Conservation (phyloP, 2,329 filamentous ascomycete species). For the Sordariomycetes sp. region DNA sequence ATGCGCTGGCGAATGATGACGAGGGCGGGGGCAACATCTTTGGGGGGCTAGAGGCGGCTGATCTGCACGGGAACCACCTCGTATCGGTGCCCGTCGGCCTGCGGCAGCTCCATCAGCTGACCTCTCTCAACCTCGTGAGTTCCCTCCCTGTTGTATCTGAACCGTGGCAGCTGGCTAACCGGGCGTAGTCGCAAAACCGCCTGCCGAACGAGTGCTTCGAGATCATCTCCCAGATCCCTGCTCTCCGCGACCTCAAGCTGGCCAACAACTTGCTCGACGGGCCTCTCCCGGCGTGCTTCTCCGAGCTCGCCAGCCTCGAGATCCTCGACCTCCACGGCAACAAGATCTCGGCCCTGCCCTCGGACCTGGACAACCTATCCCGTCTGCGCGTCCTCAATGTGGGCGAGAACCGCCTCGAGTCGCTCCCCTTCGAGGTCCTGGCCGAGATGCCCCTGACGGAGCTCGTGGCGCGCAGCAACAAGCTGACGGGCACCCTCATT, state of each 20-base stretch:
- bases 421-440: conserved; percentile 60
- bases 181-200: conserved; percentile 64
- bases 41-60: conserved; percentile 67
- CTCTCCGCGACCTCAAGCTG: conserved; percentile 70
- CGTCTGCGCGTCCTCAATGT: conserved; percentile 69
- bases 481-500: conserved; percentile 62
- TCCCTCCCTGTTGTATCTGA: not conserved
- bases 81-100: conserved; percentile 64
- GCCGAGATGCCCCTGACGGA: conserved; percentile 61
- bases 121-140: conserved; percentile 69
- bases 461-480: conserved; percentile 67
- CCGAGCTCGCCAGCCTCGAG: conserved; percentile 59
- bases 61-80: conserved; percentile 78
- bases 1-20: conserved; percentile 51
- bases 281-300: conserved; percentile 51
- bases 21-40: conserved; percentile 65
- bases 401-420: conserved; percentile 64
- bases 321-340: conserved; percentile 76
- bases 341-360: conserved; percentile 60
- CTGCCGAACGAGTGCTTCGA: conserved; percentile 63
- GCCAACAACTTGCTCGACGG: conserved; percentile 68
- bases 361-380: conserved; percentile 53
- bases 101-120: conserved; percentile 61
- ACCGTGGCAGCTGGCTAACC: not conserved
- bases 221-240: conserved; percentile 60